Conservation (phyloP, 495 filamentous ascomycete genomes). For the Annulohypoxylon nitens region DNA sequence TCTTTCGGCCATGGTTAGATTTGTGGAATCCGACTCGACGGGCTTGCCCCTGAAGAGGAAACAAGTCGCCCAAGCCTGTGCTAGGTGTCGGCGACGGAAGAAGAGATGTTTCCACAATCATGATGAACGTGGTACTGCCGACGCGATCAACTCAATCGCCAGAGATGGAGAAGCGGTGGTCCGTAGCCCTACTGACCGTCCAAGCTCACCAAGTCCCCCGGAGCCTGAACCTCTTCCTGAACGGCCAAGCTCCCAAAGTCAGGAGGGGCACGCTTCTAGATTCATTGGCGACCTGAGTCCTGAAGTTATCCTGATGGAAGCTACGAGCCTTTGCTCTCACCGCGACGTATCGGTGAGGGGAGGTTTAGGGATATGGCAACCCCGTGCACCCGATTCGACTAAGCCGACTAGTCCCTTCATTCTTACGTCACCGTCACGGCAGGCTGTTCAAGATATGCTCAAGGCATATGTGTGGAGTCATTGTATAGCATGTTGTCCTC, state of each 20-base stretch:
- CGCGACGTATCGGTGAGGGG: conserved; percentile 55
- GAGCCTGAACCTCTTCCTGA: conserved; percentile 22
- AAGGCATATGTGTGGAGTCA: conserved; percentile 55
- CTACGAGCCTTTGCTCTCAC: conserved; percentile 54
- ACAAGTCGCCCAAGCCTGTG: conserved; percentile 63
- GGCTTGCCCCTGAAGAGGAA: conserved; percentile 63
- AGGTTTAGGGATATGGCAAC: conserved; percentile 56
- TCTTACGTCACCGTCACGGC: conserved; percentile 45
- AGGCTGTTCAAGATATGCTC: conserved; percentile 49
- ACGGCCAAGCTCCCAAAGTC: conserved; percentile 15
- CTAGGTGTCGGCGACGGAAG: conserved; percentile 61
- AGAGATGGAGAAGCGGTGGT: conserved; percentile 2
- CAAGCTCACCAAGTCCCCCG: conserved; percentile 13
- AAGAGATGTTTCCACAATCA: conserved; percentile 54
- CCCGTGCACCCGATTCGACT: conserved; percentile 33
- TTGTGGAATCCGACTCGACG: conserved; percentile 59
- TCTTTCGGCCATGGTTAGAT: conserved; percentile 53
- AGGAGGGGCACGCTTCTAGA: conserved; percentile 48
- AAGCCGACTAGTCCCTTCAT: conserved; percentile 29
- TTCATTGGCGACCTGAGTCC: conserved; percentile 68
- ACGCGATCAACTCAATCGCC: conserved; percentile 3
- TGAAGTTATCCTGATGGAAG: conserved; percentile 65
- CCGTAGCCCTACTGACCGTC: conserved; percentile 5
- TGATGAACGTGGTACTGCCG: conserved; percentile 12
- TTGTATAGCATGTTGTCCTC: conserved; percentile 53